Percentiles rank a stretch among this genome's conserved stretches.
These are phyloP conservation scores for Dactylellina parvicollis DNA, from an alignment of 2,329 filamentous ascomycete species.

Conservation along the genomic window DNA sequence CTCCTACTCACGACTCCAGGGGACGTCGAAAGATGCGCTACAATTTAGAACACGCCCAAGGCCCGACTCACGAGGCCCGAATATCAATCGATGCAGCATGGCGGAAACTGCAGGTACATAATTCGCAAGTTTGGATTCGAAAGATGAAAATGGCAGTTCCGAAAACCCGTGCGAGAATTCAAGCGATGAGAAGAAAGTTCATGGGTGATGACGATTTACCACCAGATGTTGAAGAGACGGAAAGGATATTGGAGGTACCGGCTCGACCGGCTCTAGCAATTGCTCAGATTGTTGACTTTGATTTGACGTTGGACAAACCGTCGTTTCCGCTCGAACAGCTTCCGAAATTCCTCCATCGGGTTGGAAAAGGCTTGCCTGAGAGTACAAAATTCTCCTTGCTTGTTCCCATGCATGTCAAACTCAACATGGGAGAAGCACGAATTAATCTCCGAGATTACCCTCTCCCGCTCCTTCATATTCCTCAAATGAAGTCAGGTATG, in stretches of 20 bases:
- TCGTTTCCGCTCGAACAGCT: slow-evolving; percentile 85
- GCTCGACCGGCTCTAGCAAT: slow-evolving; percentile 85
- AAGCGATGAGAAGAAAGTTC: slow-evolving; percentile 80
- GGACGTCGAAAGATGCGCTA: slow-evolving; percentile 68
- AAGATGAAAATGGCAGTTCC: slow-evolving; percentile 69
- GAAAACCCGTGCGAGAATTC: slow-evolving; percentile 74
- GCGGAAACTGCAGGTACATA: slow-evolving; percentile 78
- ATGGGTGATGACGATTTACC: slow-evolving; percentile 83
- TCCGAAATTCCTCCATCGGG: slow-evolving; percentile 82
- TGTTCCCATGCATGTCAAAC: slow-evolving; percentile 85
- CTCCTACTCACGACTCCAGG: slow-evolving; percentile 36
- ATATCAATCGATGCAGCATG: slow-evolving; percentile 80
- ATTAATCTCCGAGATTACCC: slow-evolving; percentile 93
- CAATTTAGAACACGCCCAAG: slow-evolving; percentile 79
- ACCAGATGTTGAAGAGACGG: slow-evolving; percentile 81
- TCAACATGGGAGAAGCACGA: slow-evolving; percentile 89
- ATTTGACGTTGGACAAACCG: slow-evolving; percentile 87
- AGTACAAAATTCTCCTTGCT: slow-evolving; percentile 91
- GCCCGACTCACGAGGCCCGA: slow-evolving; percentile 76
- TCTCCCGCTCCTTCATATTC: slow-evolving; percentile 88
- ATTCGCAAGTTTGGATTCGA: slow-evolving; percentile 89
- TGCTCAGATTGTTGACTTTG: slow-evolving; percentile 81
- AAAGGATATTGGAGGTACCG: slow-evolving; percentile 85
- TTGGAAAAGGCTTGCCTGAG: slow-evolving; percentile 96
- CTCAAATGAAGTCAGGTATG: slow-evolving; percentile 80